These are phyloP conservation scores for Pisolithus marmoratus DNA, from an alignment of 768 basidiomycete species.

Conservation along the genomic window DNA sequence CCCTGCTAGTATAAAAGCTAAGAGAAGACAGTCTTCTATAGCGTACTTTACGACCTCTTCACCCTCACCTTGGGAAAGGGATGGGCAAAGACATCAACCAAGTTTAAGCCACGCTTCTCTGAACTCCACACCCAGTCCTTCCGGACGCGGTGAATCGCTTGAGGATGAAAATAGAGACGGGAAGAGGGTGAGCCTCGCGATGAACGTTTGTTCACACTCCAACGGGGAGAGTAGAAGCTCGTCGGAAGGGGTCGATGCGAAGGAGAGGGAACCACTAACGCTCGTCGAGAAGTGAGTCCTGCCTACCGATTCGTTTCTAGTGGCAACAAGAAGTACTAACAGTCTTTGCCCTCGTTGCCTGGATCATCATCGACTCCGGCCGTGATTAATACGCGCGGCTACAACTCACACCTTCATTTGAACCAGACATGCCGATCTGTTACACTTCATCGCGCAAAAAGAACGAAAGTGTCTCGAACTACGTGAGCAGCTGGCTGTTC, in stretches of 20 bases:
- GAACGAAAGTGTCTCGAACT: constrained; percentile 80
- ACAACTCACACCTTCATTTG: neutral
- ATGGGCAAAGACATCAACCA: neutral
- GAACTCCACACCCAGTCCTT: neutral
- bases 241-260: constrained; percentile 2
- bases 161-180: neutral
- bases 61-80: constrained; percentile 17
- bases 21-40: constrained; percentile 25
- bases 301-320: neutral
- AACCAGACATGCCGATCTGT: constrained; percentile 69
- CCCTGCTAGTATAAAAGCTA: constrained; percentile 1
- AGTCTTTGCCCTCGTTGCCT: too few relatives aligned
- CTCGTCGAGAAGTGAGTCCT: constrained; percentile 64
- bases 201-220: constrained; percentile 10
- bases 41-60: constrained; percentile 23
- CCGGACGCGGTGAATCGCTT: neutral
- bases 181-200: constrained; percentile 16
- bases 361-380: too few relatives aligned
- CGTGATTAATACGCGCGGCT: too few relatives aligned
- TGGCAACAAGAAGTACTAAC: neutral
- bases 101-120: neutral
- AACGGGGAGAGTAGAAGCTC: constrained; percentile 16
- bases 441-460: constrained; percentile 84
- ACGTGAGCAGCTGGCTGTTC: constrained; percentile 62
- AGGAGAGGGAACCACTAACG: constrained; percentile 45